Base-by-base conservation (phyloP, 2,329 filamentous ascomycete genomes). In the Calonectria hawksworthii region DNA sequence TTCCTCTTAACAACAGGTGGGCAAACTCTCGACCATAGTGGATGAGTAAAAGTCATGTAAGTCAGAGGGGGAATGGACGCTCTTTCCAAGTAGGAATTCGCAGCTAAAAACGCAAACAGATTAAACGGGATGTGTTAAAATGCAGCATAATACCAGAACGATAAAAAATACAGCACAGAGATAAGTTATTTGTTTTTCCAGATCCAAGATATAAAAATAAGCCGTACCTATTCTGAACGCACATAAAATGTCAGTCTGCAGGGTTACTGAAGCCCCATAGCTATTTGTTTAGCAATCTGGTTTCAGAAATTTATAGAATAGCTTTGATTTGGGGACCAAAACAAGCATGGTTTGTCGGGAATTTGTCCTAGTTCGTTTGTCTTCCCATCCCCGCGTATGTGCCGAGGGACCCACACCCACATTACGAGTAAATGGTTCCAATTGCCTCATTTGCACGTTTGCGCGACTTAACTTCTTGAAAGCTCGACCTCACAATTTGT, bases 241-340 rank as follows among this genome's bases (percentile, higher is more conserved):
- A 36, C 4, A 41, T 21, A 5, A 34, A 34, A 23, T 36, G 14
- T 13, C 2, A 14, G n/a, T 1, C 13, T 6, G 11, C 13, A 28
- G 23, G 14, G 23, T 6, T 26, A 18, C 3, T 9, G 16, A 26
- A 52, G 9, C 9, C 1, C 7, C 5, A 44, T 21, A 6, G 7
- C 18, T n/a, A 1, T 21, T 2, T n/a, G 18, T 9, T 44, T n/a
- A 44, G 7, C 34, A 2, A 9, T 21, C 4, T 1, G 0, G 2
- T 44, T 3, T 44, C 2, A 7, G 18, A 44, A n/a, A 44, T 21
- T 10, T 44, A 21, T 18, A 6, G 6, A 9, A 44, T 44, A n/a
- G 0, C 7, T 16, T 44, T 44, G 7, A n/a, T 21, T n/a, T 6
- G 10, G 18, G 1, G 9, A 21, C 18, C 41, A n/a, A n/a, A 44